phyloP scores from a whole-genome alignment of 2,329 filamentous ascomycete species.

The Neocatenulostroma microsporum region DNA sequence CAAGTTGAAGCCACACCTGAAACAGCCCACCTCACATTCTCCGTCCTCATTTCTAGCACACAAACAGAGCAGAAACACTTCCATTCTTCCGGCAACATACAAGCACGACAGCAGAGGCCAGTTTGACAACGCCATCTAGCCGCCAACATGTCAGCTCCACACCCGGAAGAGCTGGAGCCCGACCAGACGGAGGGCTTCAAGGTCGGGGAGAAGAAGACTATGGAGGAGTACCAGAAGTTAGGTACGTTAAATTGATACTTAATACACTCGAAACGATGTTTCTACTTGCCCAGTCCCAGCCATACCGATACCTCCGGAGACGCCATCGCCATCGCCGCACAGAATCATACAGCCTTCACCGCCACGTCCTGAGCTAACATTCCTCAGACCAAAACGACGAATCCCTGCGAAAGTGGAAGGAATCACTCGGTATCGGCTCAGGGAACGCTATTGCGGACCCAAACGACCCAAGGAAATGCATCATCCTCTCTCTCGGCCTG shows the following conservation, averaged over 20 bases:
- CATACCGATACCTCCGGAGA: no score
- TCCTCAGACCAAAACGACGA: slow-evolving; percentile 65
- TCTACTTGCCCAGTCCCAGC: no score
- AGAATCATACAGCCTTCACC: slow-evolving; percentile 1
- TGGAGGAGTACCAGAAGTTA: slow-evolving; percentile 89
- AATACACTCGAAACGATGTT: background rate
- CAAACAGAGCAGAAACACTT: no score
- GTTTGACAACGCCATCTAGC: no score
- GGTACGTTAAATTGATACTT: slow-evolving; percentile 32
- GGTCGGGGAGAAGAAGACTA: slow-evolving; percentile 91
- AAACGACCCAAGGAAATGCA: slow-evolving; percentile 79
- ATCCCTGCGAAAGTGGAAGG: slow-evolving; percentile 94
- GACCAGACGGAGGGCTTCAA: slow-evolving; percentile 94
- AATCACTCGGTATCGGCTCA: slow-evolving; percentile 78
- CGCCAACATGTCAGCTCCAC: slow-evolving; percentile 28
- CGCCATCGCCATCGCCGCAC: background rate
- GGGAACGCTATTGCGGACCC: slow-evolving; percentile 45
- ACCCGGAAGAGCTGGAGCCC: slow-evolving; percentile 72
- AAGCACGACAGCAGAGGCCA: no score
- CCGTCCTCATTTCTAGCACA: no score
- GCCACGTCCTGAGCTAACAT: background rate
- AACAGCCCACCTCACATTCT: no score
- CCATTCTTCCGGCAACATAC: no score
- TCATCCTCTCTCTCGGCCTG: slow-evolving; percentile 85
- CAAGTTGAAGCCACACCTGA: no score